phyloP scores from a whole-genome alignment of 495 filamentous ascomycete species.

The Peziza echinospora region DNA sequence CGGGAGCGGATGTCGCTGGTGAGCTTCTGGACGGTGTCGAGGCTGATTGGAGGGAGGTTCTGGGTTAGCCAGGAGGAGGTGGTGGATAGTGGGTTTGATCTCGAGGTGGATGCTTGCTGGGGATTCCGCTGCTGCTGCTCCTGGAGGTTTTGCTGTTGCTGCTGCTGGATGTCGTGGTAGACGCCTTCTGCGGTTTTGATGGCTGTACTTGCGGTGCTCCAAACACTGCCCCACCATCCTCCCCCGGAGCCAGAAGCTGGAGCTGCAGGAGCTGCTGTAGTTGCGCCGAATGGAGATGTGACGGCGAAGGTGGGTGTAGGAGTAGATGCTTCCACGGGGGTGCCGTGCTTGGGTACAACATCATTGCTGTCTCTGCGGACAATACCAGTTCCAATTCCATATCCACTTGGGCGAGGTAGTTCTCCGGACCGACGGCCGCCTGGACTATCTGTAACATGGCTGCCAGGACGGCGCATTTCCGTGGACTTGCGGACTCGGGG shows the following conservation, averaged over 20 bases:
- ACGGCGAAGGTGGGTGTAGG: background rate
- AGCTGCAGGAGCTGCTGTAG: constrained; percentile 1
- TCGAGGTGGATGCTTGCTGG: background rate
- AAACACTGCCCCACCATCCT: constrained; percentile 83
- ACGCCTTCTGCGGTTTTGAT: constrained; percentile 87
- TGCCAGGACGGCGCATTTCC: constrained; percentile 38
- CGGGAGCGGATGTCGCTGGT: constrained; percentile 50
- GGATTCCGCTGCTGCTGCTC: background rate
- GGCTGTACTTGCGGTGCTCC: constrained; percentile 32
- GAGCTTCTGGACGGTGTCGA: too few species aligned
- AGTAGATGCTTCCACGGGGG: too few species aligned
- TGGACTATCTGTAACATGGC: constrained; percentile 38
- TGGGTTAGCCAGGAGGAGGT: too few species aligned
- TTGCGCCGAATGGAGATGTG: background rate
- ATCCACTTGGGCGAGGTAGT: background rate
- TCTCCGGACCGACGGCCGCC: constrained; percentile 41
- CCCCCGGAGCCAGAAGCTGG: constrained; percentile 25
- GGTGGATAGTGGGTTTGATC: too few species aligned
- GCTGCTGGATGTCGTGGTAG: constrained; percentile 35
- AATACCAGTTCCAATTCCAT: background rate
- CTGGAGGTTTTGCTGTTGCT: background rate
- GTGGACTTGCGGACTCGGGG: constrained; percentile 40
- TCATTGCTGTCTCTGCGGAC: background rate
- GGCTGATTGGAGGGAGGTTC: too few species aligned
- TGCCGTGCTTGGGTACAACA: background rate